Evolutionary conservation across 768 basidiomycete genomes (phyloP).

Genomic region (Mrakia blollopis): DNA sequence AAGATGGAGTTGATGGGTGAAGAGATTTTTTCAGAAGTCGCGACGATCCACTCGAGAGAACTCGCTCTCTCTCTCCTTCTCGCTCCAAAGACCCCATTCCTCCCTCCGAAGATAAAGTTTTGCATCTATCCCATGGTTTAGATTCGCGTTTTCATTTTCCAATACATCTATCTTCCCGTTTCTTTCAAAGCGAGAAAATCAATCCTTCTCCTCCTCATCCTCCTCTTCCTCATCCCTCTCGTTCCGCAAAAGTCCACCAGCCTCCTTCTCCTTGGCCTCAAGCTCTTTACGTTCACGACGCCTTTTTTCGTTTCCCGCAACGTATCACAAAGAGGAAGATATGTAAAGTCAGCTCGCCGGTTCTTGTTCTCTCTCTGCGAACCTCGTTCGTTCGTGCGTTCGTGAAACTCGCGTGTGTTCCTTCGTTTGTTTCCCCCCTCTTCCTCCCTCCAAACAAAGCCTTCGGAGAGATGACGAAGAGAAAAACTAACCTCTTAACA

Average conservation of each 20-base stretch:
- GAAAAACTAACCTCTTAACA: slow-evolving; percentile 54
- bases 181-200: no score
- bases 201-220: slow-evolving; percentile 1
- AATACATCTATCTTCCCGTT: no score
- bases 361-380: neutral
- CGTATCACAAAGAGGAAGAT: neutral
- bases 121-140: no score
- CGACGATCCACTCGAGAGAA: no score
- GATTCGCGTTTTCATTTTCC: no score
- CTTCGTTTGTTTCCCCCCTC: neutral
- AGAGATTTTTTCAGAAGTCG: no score
- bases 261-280: slow-evolving; percentile 11
- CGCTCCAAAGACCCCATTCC: no score
- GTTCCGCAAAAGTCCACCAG: neutral
- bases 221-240: slow-evolving; percentile 11
- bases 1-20: no score
- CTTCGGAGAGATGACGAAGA: neutral
- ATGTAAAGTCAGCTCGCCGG: neutral
- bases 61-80: no score
- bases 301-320: neutral
- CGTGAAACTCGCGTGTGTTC: no score
- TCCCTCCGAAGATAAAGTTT: no score
- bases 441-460: neutral
- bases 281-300: slow-evolving; percentile 17
- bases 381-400: neutral